Evolutionary conservation across 139 green algal genomes (phyloP), one percentile per base, ranked within the genome.

Genomic region (Spirogloea muscicola): DNA sequence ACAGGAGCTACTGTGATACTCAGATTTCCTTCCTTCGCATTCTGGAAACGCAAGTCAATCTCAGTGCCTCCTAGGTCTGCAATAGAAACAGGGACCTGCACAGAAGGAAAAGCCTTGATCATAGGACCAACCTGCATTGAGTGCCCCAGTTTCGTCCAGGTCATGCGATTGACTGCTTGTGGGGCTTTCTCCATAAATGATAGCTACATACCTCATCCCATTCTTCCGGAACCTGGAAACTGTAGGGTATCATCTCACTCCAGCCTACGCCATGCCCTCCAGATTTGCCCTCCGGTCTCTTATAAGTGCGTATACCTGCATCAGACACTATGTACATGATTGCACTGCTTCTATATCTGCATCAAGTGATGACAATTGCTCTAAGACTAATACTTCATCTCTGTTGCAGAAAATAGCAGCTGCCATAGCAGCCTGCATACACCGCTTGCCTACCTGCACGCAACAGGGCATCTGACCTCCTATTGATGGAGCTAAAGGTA

Each of bases 41-140:
- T 89, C 9, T 37, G 25, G 78, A 92, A 97, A 0, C 91, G 84
- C n/a, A 95, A 61, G 83, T 97, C 91, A 66, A 97, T 93, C 88
- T 95, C 80, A 38, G 92, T 96, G 29, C 93, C 92, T 5, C 90
- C 94, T 27, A 97, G 84, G 77, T 98, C 94, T 2, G 94, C 94
- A 49, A 98, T 98, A 10, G 86, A 94, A 25, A 98, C 94, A 0
- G 94, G 91, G 13, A 85, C 86, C 72, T 80, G 72, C 5, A n/a
- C n/a, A n/a, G n/a, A n/a, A n/a, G n/a, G n/a, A n/a, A n/a, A n/a
- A n/a, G n/a, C n/a, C n/a, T n/a, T n/a, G n/a, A n/a, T n/a, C n/a
- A n/a, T n/a, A n/a, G n/a, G n/a, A n/a, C n/a, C n/a, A n/a, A n/a
- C n/a, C n/a, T n/a, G n/a, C n/a, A n/a, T n/a, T n/a, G n/a, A n/a